A percentile compares a stretch with the other conserved stretches of the same genome.
Conservation (phyloP, 495 filamentous ascomycete genomes). For the Aspergillus ostianus region DNA sequence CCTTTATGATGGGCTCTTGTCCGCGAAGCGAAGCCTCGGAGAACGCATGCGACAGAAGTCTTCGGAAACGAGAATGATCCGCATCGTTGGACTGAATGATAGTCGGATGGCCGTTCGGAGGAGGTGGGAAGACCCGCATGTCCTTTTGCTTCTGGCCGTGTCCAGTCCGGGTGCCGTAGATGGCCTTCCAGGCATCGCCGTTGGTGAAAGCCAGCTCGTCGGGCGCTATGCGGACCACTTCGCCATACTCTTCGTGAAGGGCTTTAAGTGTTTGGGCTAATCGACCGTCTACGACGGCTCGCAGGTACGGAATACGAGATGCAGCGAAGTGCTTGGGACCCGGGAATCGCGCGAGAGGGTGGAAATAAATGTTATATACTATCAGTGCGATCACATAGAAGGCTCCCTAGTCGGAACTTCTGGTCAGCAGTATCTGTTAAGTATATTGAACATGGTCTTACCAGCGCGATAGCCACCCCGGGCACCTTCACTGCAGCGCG, state of each 20-base stretch:
- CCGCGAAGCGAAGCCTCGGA: neutral
- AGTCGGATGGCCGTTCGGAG: neutral
- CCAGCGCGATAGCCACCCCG: neutral
- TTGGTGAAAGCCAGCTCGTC: conserved; percentile 5
- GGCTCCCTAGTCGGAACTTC: neutral
- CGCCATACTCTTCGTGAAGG: neutral
- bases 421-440: neutral
- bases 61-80: neutral
- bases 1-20: neutral
- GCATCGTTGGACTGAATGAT: neutral
- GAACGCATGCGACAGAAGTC: conserved; percentile 4
- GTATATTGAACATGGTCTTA: neutral
- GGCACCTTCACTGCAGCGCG: neutral
- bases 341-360: neutral
- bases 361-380: neutral
- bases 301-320: neutral
- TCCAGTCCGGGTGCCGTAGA: neutral
- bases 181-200: neutral
- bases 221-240: neutral
- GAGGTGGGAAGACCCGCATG: neutral
- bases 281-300: neutral
- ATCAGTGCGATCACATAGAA: neutral
- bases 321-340: conserved; percentile 3
- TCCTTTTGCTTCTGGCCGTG: neutral
- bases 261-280: neutral